Conservation (phyloP, 805 yeast species). For the Nakazawaea ambrosiae region DNA sequence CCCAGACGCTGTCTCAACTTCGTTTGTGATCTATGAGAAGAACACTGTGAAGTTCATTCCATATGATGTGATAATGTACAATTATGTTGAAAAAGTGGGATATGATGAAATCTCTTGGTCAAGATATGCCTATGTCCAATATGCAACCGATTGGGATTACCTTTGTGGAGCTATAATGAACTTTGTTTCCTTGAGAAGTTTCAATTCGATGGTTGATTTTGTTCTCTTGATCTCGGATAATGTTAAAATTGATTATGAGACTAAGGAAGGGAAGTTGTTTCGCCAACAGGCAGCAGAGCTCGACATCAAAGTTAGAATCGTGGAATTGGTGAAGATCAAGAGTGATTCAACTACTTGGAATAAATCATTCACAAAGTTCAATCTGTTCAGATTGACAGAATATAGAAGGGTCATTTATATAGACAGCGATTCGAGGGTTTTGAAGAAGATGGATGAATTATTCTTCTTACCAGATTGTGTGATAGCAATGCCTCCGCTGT, state of each 20-base stretch:
- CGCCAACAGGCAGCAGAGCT: conserved; percentile 11
- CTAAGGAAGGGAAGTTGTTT: conserved; percentile 9
- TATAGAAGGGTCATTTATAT: conserved; percentile 49
- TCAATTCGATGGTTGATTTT: conserved; percentile 35
- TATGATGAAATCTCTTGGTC: conserved; percentile 29
- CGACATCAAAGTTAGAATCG: conserved; percentile 23
- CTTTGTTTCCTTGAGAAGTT: conserved; percentile 29
- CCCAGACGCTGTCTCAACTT: neutral
- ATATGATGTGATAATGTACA: conserved; percentile 1
- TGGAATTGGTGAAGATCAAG: conserved; percentile 15
- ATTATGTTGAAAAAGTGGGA: neutral
- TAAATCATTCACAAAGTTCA: conserved; percentile 47
- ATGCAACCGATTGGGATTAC: conserved; percentile 47
- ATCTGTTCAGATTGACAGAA: conserved; percentile 40
- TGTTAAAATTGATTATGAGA: conserved; percentile 9
- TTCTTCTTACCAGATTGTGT: conserved; percentile 41
- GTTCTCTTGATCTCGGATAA: conserved; percentile 34
- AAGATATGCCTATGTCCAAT: conserved; percentile 49
- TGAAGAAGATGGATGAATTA: conserved; percentile 38
- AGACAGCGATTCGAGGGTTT: conserved; percentile 48
- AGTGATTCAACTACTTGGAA: conserved; percentile 33
- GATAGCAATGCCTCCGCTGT: conserved; percentile 40
- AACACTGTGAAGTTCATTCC: conserved; percentile 7
- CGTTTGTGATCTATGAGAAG: conserved; percentile 5
- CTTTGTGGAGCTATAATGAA: conserved; percentile 47